phyloP scores from a whole-genome alignment of 179 eudicot genomes.

The Pouteria campechiana region DNA sequence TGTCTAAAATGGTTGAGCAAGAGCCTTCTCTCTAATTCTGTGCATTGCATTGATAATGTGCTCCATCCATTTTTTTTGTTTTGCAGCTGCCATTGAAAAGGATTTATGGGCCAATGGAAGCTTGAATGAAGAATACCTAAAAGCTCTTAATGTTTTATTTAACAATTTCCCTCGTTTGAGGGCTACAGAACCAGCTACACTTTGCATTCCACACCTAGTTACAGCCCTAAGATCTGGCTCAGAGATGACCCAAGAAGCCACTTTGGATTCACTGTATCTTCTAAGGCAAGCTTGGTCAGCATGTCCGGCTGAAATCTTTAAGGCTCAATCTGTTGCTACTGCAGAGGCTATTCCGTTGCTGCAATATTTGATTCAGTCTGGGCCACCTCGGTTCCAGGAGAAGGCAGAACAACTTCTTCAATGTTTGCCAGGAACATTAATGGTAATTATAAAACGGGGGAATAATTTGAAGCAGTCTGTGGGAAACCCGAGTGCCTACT shows the following conservation, averaged over 20 bases:
- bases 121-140: constrained; percentile 81
- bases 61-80: constrained; percentile 1
- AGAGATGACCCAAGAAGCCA: constrained; percentile 97
- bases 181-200: constrained; percentile 98
- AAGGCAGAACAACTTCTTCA: constrained; percentile 85
- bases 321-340: constrained; percentile 95
- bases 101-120: constrained; percentile 92
- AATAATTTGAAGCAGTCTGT: constrained; percentile 94
- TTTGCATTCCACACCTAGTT: constrained; percentile 94
- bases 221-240: constrained; percentile 85
- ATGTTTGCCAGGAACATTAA: constrained; percentile 90
- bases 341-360: constrained; percentile 94
- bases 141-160: constrained; percentile 81
- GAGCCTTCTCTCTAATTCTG: no score
- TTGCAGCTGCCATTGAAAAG: constrained; percentile 90
- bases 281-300: constrained; percentile 99
- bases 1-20: no score
- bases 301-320: constrained; percentile 92
- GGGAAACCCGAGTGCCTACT: constrained; percentile 82
- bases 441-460: constrained; percentile 85
- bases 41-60: no score
- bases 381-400: constrained; percentile 98
- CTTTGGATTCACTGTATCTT: constrained; percentile 82
- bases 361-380: constrained; percentile 86
- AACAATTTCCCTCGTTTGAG: constrained; percentile 94